Percentiles rank a stretch among this genome's conserved stretches.
Evolutionary conservation across 257 asterid genomes (phyloP).

Genomic region (Plantago elongata): DNA sequence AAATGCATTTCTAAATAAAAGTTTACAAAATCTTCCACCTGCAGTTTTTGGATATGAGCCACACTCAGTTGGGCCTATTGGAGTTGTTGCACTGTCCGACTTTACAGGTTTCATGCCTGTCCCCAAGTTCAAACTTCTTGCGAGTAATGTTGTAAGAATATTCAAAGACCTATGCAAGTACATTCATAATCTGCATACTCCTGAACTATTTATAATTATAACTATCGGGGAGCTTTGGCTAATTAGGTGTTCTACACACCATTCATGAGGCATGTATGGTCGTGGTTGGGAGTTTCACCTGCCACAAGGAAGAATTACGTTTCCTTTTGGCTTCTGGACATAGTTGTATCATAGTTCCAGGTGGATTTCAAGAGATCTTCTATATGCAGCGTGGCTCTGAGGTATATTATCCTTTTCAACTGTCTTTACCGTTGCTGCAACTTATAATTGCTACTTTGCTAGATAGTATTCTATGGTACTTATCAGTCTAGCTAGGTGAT

Average conservation of each 20-base stretch:
- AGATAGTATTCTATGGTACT: too few relatives aligned
- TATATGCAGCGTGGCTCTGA: conserved; percentile 81
- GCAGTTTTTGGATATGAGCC: conserved; percentile 95
- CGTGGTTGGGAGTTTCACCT: conserved; percentile 84
- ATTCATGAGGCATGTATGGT: conserved; percentile 88
- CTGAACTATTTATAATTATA: conserved; percentile 18
- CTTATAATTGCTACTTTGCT: neutral
- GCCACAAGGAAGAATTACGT: conserved; percentile 59
- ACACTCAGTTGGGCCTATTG: conserved; percentile 95
- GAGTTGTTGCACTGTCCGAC: conserved; percentile 72
- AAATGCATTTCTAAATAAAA: too few relatives aligned
- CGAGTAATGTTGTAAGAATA: conserved; percentile 75
- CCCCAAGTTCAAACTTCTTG: conserved; percentile 72
- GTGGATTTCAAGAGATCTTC: conserved; percentile 78
- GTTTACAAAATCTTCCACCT: neutral
- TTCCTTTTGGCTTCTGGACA: conserved; percentile 70
- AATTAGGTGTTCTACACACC: conserved; percentile 84
- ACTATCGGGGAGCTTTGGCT: conserved; percentile 16
- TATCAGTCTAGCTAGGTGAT: too few relatives aligned
- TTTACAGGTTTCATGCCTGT: conserved; percentile 81
- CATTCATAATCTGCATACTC: conserved; percentile 8
- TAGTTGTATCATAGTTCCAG: conserved; percentile 88
- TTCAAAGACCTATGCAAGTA: neutral
- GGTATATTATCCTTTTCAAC: conserved; percentile 36
- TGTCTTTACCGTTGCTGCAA: conserved; percentile 13